Conservation (phyloP, 2,329 filamentous ascomycete species). For the Ascosphaera apis region DNA sequence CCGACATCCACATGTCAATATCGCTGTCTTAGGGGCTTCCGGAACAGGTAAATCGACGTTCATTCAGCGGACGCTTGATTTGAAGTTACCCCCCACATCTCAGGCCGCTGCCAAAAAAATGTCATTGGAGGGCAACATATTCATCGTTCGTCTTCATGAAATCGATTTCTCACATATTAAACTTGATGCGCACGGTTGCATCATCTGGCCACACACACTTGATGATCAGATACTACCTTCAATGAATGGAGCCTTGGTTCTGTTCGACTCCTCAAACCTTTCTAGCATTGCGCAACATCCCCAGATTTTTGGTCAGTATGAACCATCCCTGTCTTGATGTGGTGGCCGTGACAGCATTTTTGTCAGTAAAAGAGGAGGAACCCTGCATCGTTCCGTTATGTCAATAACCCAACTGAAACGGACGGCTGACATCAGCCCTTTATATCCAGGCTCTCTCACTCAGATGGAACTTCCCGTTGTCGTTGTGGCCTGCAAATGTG, state of each 20-base stretch:
- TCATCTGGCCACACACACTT: constrained; percentile 28
- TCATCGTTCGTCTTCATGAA: constrained; percentile 34
- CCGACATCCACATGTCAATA: constrained; percentile 30
- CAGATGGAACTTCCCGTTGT: constrained; percentile 55
- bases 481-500: constrained; percentile 77
- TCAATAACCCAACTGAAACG: too few relatives aligned
- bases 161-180: constrained; percentile 29
- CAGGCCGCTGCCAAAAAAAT: constrained; percentile 28
- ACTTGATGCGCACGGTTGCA: constrained; percentile 23
- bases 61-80: constrained; percentile 31
- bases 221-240: constrained; percentile 47
- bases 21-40: constrained; percentile 32
- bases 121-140: constrained; percentile 30
- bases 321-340: constrained; percentile 2
- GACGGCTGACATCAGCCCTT: too few relatives aligned
- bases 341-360: too few relatives aligned
- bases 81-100: constrained; percentile 22
- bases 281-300: constrained; percentile 53
- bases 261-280: constrained; percentile 70
- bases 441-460: too few relatives aligned
- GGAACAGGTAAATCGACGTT: constrained; percentile 37
- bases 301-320: constrained; percentile 50
- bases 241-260: constrained; percentile 60
- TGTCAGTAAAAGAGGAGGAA: too few relatives aligned
- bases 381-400: too few relatives aligned